Evolutionary conservation across 2,329 filamentous ascomycete genomes (phyloP), one percentile per base, ranked within the genome.

Genomic region (Fusarium temperatum): DNA sequence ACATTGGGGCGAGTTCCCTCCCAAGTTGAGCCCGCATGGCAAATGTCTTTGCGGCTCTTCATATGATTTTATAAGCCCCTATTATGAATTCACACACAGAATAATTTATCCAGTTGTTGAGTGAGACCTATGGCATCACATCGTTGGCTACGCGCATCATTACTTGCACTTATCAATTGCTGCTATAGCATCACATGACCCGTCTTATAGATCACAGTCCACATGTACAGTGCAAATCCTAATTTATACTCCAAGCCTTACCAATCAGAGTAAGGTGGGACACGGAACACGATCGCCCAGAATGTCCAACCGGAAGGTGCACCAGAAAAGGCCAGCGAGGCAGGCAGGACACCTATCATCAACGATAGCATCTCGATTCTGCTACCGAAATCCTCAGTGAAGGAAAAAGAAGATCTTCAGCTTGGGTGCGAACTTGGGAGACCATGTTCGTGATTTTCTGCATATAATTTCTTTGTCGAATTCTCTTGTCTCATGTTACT

Each of bases 321-420:
- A 71, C 57, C 61, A 70, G 77, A 79, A 79, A 79, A 79, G 77
- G 77, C 77, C 77, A 79, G 77, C 77, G 76, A 79, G 70, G 77
- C 77, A 79, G 70, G 77, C 77, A 79, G 64, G 62, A 77, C 62
- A 73, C 73, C 64, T 70, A 72, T 75, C 70, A 59, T 64, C 59
- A 56, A 48, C 58, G 59, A 73, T 54, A 66, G 62, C 51, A 74
- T 53, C 56, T 75, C 63, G 48, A 58, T 75, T 65, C 66, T 58
- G 63, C 73, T 68, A 68, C 45, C 51, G 54, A 58, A 63, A 57
- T 66, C 58, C 51, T 56, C 61, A 42, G 69, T 64, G 66, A 70
- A 58, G 48, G 51, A 32, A 26, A n/a, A 63, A 55, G 44, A 58
- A 36, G 22, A 58, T 66, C n/a, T 55, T 55, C 61, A 70, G 72